Conservation (phyloP, 2,329 filamentous ascomycete genomes). For the Colletotrichum gloeosporioides region DNA sequence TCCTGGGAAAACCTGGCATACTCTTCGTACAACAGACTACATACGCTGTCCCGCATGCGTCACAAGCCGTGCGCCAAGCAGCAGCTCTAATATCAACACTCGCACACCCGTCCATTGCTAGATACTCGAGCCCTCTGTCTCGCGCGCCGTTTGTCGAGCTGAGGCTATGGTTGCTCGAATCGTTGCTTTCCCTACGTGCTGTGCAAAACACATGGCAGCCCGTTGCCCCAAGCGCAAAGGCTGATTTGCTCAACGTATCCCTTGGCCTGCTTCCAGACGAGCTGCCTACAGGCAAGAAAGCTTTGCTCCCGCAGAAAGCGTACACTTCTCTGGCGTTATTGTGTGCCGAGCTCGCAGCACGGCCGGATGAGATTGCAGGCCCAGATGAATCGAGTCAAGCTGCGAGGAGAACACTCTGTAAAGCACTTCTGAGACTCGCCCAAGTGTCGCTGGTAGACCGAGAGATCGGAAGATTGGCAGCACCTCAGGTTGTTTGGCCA, state of each 20-base stretch:
- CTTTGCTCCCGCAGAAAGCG: conserved; percentile 37
- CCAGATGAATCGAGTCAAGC: conserved; percentile 29
- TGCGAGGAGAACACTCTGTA: conserved; percentile 39
- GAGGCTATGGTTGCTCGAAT: conserved; percentile 56
- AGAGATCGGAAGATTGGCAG: conserved; percentile 42
- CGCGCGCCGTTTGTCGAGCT: conserved; percentile 42
- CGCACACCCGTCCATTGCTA: conserved; percentile 41
- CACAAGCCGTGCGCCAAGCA: conserved; percentile 53
- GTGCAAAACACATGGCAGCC: conserved; percentile 43
- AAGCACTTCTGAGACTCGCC: conserved; percentile 43
- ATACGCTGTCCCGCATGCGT: conserved; percentile 43
- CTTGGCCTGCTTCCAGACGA: conserved; percentile 4
- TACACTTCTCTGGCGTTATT: conserved; percentile 44
- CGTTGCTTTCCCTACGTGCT: conserved; percentile 46
- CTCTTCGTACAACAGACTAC: conserved; percentile 33
- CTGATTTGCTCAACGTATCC: conserved; percentile 3
- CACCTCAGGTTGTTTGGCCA: conserved; percentile 48
- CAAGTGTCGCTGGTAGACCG: conserved; percentile 35
- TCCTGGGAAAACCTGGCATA: conserved; percentile 28
- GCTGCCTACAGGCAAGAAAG: not conserved
- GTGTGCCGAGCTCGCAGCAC: conserved; percentile 44
- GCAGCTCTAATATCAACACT: conserved; percentile 49
- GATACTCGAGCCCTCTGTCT: conserved; percentile 35
- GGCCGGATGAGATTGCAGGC: conserved; percentile 34
- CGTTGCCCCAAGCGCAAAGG: conserved; percentile 9